Evolutionary conservation across 2,329 filamentous ascomycete genomes (phyloP), one percentile per base, ranked within the genome.

Genomic region (Fonsecaea pedrosoi): DNA sequence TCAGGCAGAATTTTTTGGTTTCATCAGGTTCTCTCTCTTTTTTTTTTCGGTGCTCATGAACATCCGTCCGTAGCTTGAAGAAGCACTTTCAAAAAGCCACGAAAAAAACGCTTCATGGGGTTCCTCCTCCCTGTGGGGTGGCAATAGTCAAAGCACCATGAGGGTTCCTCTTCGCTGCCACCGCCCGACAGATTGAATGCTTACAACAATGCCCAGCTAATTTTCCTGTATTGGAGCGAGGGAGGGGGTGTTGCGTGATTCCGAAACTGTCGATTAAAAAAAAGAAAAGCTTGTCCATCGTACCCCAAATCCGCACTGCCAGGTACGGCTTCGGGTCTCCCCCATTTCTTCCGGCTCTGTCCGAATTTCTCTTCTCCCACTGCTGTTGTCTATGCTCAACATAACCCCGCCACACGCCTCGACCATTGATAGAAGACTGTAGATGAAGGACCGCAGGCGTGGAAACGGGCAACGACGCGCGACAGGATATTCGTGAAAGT

Each of bases 401-500:
- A 50, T 25, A 10, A 30, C 18, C 21, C 21, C 18, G 18, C 21
- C 59, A 30, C 48, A 34, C 37, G 18, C 34, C 48, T 34, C 25
- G 32, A 38, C 50, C 30, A 53, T 61, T 10, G 50, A 54, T 12
- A 50, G 35, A 37, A 42, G 34, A 56, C 13, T 45, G 34, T 54
- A 61, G 48, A 54, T 38, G 50, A 37, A 37, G 45, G 34, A 56
- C n/a, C 45, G 34, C 40, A 54, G 48, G 38, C 21, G 54, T 57
- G 35, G 25, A 59, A 57, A 62, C 18, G 55, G 34, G 42, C 30
- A 34, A 62, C n/a, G 56, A 62, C 32, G 62, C 48, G 45, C 54
- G 57, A 54, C 35, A 54, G 48, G 35, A 48, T 18, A 45, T 37
- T 9, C 37, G 34, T 40, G 48, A 68, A 78, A 75, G 75, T 77